phyloP scores from a whole-genome alignment of 2,329 filamentous ascomycete species.

The Neurospora sp. region DNA sequence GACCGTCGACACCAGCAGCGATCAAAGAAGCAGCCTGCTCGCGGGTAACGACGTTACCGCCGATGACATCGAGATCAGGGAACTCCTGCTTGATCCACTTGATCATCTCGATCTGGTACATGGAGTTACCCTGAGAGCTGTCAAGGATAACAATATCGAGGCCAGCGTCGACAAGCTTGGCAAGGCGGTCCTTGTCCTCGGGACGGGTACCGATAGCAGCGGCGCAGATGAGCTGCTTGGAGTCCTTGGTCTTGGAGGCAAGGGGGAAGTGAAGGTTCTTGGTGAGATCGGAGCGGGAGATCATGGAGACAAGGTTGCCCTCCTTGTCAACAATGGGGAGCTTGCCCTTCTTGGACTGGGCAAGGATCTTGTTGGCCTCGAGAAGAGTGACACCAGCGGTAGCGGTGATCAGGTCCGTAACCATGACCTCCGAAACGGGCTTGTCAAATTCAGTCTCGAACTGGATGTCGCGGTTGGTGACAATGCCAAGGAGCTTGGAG shows the following conservation, averaged over 20 bases:
- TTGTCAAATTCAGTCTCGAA: conserved; percentile 71
- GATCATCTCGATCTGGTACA: conserved; percentile 98
- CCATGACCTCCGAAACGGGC: conserved; percentile 84
- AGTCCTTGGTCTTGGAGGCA: conserved; percentile 90
- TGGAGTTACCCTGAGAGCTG: conserved; percentile 94
- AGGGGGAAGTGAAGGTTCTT: conserved; percentile 98
- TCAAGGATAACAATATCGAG: conserved; percentile 93
- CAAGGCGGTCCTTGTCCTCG: conserved; percentile 78
- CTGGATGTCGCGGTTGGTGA: conserved; percentile 96
- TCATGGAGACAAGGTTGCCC: conserved; percentile 81
- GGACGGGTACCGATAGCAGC: conserved; percentile 92
- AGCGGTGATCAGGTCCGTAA: conserved; percentile 86
- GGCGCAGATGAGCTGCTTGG: conserved; percentile 93
- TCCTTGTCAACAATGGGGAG: conserved; percentile 80
- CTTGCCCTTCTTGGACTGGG: conserved; percentile 97
- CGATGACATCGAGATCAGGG: conserved; percentile 85
- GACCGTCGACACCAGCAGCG: conserved; percentile 85
- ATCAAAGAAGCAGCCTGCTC: conserved; percentile 92
- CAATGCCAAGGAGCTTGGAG: conserved; percentile 93
- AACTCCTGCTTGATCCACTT: conserved; percentile 86
- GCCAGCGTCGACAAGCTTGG: conserved; percentile 85
- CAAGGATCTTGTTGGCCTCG: conserved; percentile 88
- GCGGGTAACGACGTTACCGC: conserved; percentile 94
- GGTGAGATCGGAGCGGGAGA: conserved; percentile 90
- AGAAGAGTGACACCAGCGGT: conserved; percentile 68